These are phyloP conservation scores for Cenchrus americanus DNA, from an alignment of 176 grass and related monocot species.

Conservation along the genomic window DNA sequence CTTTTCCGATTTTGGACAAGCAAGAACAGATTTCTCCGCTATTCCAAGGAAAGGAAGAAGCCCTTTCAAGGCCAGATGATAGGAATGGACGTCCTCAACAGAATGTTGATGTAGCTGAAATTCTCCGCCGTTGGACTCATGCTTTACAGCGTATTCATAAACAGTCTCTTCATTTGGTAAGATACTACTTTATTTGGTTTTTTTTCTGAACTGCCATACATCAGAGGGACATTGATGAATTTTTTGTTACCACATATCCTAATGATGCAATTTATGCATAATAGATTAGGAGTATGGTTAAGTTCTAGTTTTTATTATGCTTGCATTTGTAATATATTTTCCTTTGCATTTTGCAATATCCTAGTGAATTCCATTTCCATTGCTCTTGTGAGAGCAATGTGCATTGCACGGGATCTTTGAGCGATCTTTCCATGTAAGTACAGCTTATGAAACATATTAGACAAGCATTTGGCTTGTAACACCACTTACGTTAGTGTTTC, in stretches of 20 bases:
- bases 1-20: slow-evolving; percentile 51
- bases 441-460: not conserved
- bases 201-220: not conserved
- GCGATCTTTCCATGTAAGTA: not conserved
- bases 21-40: slow-evolving; percentile 55
- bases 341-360: slow-evolving; percentile 12
- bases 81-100: slow-evolving; percentile 68
- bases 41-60: slow-evolving; percentile 72
- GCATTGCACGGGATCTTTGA: not conserved
- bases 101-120: slow-evolving; percentile 92
- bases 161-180: slow-evolving; percentile 98
- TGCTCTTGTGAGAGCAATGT: not conserved
- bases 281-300: not conserved
- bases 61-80: slow-evolving; percentile 75
- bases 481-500: not conserved
- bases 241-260: not conserved
- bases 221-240: not conserved
- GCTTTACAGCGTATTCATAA: slow-evolving; percentile 99
- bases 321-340: slow-evolving; percentile 20
- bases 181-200: slow-evolving; percentile 37
- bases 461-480: not conserved
- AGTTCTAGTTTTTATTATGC: slow-evolving; percentile 14
- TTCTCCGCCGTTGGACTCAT: slow-evolving; percentile 99
- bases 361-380: slow-evolving; percentile 19
- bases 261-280: not conserved